Conservation (phyloP, 768 basidiomycete species). For the Tulasnella sp. region DNA sequence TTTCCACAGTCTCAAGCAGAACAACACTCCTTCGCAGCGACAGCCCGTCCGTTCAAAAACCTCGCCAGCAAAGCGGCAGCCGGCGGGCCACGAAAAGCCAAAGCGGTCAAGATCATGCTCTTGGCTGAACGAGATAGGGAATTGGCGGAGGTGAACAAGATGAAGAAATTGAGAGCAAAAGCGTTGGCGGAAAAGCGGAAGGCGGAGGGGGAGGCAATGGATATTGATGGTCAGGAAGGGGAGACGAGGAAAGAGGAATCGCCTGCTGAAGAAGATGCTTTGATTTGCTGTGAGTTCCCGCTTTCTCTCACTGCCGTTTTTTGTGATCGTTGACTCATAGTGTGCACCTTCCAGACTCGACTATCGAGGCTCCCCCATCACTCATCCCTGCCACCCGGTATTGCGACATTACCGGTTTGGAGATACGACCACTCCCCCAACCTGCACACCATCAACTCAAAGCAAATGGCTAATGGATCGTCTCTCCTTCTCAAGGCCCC, state of each 20-base stretch:
- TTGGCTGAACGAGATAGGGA: constrained; percentile 76
- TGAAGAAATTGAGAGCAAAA: background rate
- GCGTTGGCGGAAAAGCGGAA: constrained; percentile 51
- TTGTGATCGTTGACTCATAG: background rate
- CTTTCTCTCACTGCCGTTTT: too few relatives aligned
- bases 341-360: constrained; percentile 49
- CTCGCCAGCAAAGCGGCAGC: constrained; percentile 56
- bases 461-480: too few relatives aligned
- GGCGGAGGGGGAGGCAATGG: constrained; percentile 41
- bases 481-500: constrained; percentile 50
- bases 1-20: constrained; percentile 61
- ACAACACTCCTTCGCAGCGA: constrained; percentile 66
- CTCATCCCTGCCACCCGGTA: constrained; percentile 69
- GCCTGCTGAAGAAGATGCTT: constrained; percentile 49
- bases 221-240: constrained; percentile 43
- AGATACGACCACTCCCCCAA: constrained; percentile 43
- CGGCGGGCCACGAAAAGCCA: constrained; percentile 57
- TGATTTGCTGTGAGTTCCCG: constrained; percentile 59
- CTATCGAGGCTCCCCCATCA: constrained; percentile 82
- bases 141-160: constrained; percentile 17
- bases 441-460: background rate
- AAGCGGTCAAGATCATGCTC: constrained; percentile 74
- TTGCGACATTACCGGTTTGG: constrained; percentile 83
- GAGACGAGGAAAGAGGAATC: constrained; percentile 19
- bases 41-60: constrained; percentile 75